A percentile compares a stretch with the other conserved stretches of the same genome.
phyloP scores from a whole-genome alignment of 805 yeast species.

The Yamadazyma nakazawae region DNA sequence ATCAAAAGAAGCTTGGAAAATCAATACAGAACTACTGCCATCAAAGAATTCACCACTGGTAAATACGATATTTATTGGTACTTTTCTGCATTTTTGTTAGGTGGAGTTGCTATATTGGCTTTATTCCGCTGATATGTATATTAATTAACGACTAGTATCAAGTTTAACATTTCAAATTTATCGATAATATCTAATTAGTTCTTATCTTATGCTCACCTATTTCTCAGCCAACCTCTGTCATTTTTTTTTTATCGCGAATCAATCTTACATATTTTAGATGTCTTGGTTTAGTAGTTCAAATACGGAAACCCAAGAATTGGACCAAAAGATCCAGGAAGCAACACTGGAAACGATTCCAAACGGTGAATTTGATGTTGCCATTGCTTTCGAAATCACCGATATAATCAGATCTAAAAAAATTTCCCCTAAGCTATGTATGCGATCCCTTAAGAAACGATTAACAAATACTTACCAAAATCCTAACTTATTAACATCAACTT shows the following conservation, averaged over 20 bases:
- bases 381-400: slow-evolving; percentile 83
- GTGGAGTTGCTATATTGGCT: slow-evolving; percentile 35
- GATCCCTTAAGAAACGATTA: slow-evolving; percentile 73
- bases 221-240: background rate
- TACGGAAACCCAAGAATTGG: slow-evolving; percentile 43
- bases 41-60: slow-evolving; percentile 35
- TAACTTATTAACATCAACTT: slow-evolving; percentile 68
- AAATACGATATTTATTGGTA: slow-evolving; percentile 54
- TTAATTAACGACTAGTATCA: background rate
- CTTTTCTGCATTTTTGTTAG: slow-evolving; percentile 45
- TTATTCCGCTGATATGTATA: slow-evolving; percentile 22
- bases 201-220: background rate
- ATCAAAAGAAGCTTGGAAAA: slow-evolving; percentile 78
- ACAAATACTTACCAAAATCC: slow-evolving; percentile 63
- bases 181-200: no score
- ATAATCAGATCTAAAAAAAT: slow-evolving; percentile 77
- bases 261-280: slow-evolving; percentile 26
- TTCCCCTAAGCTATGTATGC: slow-evolving; percentile 78
- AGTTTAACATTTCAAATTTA: no score
- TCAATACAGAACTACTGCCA: slow-evolving; percentile 74
- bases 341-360: slow-evolving; percentile 88
- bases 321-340: slow-evolving; percentile 66
- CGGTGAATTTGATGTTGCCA: slow-evolving; percentile 76
- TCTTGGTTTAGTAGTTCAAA: slow-evolving; percentile 48
- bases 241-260: background rate